Percentiles rank a stretch among this genome's conserved stretches.
phyloP scores from a whole-genome alignment of 306 rosid species.

The Cicer arietinum region DNA sequence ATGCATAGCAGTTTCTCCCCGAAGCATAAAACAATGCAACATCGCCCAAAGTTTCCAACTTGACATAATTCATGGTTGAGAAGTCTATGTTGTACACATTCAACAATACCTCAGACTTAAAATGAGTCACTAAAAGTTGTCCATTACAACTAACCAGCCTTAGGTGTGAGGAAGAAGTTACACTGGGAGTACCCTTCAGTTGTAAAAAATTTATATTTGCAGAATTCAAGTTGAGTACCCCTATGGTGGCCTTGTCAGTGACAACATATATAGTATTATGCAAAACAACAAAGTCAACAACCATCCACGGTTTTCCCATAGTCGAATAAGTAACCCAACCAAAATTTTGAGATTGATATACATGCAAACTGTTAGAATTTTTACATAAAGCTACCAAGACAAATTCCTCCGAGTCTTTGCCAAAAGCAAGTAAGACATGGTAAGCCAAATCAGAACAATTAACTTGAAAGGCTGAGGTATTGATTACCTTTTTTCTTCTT shows the following conservation, averaged over 20 bases:
- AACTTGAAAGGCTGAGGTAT: background rate
- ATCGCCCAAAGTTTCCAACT: conserved; percentile 5
- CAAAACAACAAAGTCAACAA: no score
- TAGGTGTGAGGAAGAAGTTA: background rate
- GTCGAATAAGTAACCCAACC: no score
- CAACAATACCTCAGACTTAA: background rate
- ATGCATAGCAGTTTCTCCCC: background rate
- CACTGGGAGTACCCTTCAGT: background rate
- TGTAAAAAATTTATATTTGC: background rate
- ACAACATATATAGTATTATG: conserved; percentile 7
- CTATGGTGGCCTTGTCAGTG: background rate
- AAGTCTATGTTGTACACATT: conserved; percentile 29
- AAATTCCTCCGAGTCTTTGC: background rate
- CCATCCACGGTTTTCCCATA: no score
- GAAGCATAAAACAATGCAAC: background rate
- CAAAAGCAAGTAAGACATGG: background rate
- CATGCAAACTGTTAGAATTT: no score
- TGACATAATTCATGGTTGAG: background rate
- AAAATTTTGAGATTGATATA: no score
- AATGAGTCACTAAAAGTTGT: conserved; percentile 21
- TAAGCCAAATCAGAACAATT: no score
- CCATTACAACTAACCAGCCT: conserved; percentile 17
- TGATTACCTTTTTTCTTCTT: background rate
- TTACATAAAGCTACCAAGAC: background rate
- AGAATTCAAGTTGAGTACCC: conserved; percentile 15